phyloP scores from a whole-genome alignment of 2,329 filamentous ascomycete species.

The Leptographium galeiforme region DNA sequence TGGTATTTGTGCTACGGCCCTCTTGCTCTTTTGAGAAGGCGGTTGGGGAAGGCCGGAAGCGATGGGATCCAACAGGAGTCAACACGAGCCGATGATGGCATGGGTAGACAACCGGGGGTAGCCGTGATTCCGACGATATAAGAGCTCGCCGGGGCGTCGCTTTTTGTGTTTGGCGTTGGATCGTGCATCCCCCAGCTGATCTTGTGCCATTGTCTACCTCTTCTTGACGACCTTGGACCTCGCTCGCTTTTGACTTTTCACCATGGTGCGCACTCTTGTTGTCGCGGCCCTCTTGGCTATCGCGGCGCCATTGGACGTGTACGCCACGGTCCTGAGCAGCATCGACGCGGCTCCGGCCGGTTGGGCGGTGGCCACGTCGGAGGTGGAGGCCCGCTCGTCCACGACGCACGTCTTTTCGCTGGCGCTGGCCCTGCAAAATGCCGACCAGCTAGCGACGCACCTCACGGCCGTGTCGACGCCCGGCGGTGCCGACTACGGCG shows the following conservation, averaged over 20 bases:
- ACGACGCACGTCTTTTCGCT: conserved; percentile 13
- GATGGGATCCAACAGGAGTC: no score
- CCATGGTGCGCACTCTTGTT: neutral
- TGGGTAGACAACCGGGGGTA: no score
- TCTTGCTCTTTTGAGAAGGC: neutral
- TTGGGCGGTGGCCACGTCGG: conserved; percentile 3
- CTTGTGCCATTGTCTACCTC: no score
- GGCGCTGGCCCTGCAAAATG: conserved; percentile 15
- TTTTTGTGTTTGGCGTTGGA: no score
- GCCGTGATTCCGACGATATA: no score
- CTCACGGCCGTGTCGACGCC: conserved; percentile 50
- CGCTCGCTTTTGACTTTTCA: neutral
- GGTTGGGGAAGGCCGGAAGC: neutral
- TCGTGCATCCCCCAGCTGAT: no score
- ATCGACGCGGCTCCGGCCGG: conserved; percentile 7
- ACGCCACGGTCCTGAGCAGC: conserved; percentile 8
- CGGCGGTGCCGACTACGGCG: conserved; percentile 41
- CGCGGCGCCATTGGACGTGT: neutral
- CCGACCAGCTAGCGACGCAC: conserved; percentile 36
- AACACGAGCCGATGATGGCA: no score
- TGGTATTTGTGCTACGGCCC: no score
- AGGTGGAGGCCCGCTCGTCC: neutral
- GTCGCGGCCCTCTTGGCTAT: conserved; percentile 3
- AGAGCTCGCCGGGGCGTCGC: no score
- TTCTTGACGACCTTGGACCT: no score